Evolutionary conservation across 257 asterid genomes (phyloP), one percentile per base, ranked within the genome.

Genomic region (Solanum sparsipilum): DNA sequence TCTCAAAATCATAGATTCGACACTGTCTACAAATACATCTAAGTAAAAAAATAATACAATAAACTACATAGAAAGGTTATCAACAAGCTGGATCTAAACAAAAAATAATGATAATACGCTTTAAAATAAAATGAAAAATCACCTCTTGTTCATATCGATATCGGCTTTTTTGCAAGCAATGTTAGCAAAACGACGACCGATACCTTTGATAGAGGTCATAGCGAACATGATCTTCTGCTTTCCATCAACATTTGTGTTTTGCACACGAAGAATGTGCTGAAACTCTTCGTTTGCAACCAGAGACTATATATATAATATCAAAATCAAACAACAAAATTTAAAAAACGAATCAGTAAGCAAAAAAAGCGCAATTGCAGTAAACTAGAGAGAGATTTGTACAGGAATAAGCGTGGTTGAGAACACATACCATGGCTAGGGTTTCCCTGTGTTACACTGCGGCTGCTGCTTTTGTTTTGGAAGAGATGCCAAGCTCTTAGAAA

Each of bases 151-250:
- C 99, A 96, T 96, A 87, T 96, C 98, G 88, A 96, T 87, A 73
- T 96, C 99, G 67, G 99, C 99, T 79, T 96, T 96, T 88, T 96
- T 95, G 90, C 99, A 96, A 84, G 93, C 93, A 82, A 96, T 95
- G 91, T 96, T 96, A 81, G 98, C 94, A 91, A 96, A 96, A 72
- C 99, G 98, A 78, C 99, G 98, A 27, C 99, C 98, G 3, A 96
- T 95, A 94, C 99, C 99, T 92, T 96, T 96, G 92, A 96, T 96
- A 18, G 99, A 94, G 87, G 98, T 96, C 95, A 96, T 27, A 60
- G 99, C 99, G 63, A 94, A 96, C 99, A 96, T 96, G 87, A 96
- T 96, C 93, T 96, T 96, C 92, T 96, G 98, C 87, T 96, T 96
- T 23, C 99, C 99, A 75, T 95, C 99, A 1, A 96, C 99, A 84